Evolutionary conservation across 345 rosid species (phyloP).

Genomic region (Aurinia saxatilis): DNA sequence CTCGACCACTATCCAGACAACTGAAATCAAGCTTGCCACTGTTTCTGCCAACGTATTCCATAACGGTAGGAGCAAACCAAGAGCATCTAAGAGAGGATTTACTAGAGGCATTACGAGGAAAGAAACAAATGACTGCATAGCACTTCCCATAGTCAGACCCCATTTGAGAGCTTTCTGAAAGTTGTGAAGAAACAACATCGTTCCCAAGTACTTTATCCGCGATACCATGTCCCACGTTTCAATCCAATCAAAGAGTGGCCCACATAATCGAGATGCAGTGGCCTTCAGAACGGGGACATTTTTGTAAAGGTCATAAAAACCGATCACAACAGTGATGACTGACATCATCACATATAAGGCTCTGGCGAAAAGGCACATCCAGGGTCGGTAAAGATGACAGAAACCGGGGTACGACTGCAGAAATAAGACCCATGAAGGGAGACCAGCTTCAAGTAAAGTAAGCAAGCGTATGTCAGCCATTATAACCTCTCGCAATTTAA

Average conservation of each 20-base stretch:
- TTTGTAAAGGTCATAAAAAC: constrained; percentile 93
- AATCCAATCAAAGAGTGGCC: constrained; percentile 91
- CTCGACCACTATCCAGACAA: constrained; percentile 40
- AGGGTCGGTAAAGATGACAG: constrained; percentile 87
- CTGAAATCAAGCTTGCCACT: constrained; percentile 42
- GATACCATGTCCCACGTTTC: constrained; percentile 98
- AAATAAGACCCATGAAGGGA: constrained; percentile 97
- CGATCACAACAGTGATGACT: constrained; percentile 70
- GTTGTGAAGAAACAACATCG: constrained; percentile 93
- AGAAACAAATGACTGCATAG: constrained; percentile 56
- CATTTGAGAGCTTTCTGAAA: constrained; percentile 77
- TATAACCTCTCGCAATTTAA: constrained; percentile 63
- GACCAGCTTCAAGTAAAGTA: constrained; percentile 89
- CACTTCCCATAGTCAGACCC: constrained; percentile 44
- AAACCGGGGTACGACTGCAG: constrained; percentile 96
- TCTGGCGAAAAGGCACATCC: constrained; percentile 98
- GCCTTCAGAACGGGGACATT: constrained; percentile 96
- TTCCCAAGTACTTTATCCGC: constrained; percentile 91
- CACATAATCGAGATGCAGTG: constrained; percentile 74
- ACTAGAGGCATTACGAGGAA: constrained; percentile 52
- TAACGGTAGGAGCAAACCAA: constrained; percentile 49
- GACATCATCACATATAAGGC: constrained; percentile 76
- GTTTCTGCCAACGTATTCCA: constrained; percentile 52
- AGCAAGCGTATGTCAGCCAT: constrained; percentile 73
- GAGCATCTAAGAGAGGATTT: constrained; percentile 41